Evolutionary conservation across 805 yeast species (phyloP), one percentile per base, ranked within the genome.

Genomic region (Candida khao-thaluensis): DNA sequence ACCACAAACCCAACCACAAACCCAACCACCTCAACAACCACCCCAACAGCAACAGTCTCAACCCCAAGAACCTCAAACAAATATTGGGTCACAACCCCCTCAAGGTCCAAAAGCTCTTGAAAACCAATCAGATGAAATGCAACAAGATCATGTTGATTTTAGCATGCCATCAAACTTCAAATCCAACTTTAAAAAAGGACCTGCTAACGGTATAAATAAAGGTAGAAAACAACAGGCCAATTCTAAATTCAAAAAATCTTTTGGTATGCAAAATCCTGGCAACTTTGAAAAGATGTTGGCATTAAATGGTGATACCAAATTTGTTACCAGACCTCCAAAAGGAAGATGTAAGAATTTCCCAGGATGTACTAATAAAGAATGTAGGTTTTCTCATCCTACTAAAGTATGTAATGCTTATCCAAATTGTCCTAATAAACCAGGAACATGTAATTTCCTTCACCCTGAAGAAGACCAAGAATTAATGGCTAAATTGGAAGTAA

Each of bases 401-500:
- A 84, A 76, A 51, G 69, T 70, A 5, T 88, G 96, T 60, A 77
- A 74, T 61, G 77, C 78, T 5, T 86, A 72, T 57, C 93, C 93
- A 41, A 76, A 81, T 51, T 88, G 96, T 64, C 74, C 86, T 17
- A 82, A 83, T 51, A 75, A 82, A 3, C 81, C 84, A 24, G 95
- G 95, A 8, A 85, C 93, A 0, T 88, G 96, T 64, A 81, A 78
- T 48, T 86, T 68, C 52, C 66, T 89, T 49, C 96, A 88, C 58
- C 90, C 95, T 8, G 85, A 85, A 44, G 88, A 88, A 64, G 96
- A 88, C 60, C 84, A 76, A 51, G 85, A 71, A 23, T 67, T 85
- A 52, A 77, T 83, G 64, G 78, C 77, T 26, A 85, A 81, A 55
- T 67, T 82, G 38, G 88, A 81, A 51, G 78, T 73, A 50, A 75